Evolutionary conservation across 352 stramenopile genomes (phyloP).

Genomic region (Globisporangium barbulae): DNA sequence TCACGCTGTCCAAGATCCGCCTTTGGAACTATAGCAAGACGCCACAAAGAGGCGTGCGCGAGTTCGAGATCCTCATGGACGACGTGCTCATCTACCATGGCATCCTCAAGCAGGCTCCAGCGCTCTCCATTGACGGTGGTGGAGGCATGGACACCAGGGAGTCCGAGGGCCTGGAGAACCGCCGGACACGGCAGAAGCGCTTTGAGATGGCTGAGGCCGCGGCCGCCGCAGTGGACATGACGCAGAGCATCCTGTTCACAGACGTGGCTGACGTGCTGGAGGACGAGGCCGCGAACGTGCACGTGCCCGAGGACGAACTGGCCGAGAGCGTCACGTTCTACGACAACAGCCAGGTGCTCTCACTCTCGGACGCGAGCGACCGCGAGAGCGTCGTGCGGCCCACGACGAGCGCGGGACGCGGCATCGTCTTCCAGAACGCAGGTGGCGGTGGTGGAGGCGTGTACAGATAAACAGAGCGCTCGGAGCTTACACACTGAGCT

Average conservation of each 20-base stretch:
- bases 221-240: constrained; percentile 48
- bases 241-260: constrained; percentile 72
- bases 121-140: constrained; percentile 28
- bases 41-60: constrained; percentile 59
- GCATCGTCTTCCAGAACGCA: constrained; percentile 1
- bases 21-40: constrained; percentile 91
- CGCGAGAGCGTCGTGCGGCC: constrained; percentile 37
- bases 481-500: no score
- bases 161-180: constrained; percentile 27
- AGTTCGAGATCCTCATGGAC: constrained; percentile 85
- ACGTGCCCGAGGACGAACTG: constrained; percentile 54
- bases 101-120: constrained; percentile 37
- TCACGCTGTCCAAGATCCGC: constrained; percentile 73
- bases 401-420: constrained; percentile 41
- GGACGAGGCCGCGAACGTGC: constrained; percentile 47
- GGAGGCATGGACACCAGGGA: background rate
- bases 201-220: constrained; percentile 44
- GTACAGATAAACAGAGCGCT: constrained; percentile 5
- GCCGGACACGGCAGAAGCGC: constrained; percentile 34
- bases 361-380: constrained; percentile 49
- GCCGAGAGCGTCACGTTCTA: constrained; percentile 71
- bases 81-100: constrained; percentile 80
- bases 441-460: background rate
- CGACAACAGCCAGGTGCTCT: constrained; percentile 69
- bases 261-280: constrained; percentile 61